A percentile compares a stretch with the other conserved stretches of the same genome.
These are phyloP conservation scores for Aspergillus ruber DNA, from an alignment of 2,329 filamentous ascomycete genomes.

Conservation along the genomic window DNA sequence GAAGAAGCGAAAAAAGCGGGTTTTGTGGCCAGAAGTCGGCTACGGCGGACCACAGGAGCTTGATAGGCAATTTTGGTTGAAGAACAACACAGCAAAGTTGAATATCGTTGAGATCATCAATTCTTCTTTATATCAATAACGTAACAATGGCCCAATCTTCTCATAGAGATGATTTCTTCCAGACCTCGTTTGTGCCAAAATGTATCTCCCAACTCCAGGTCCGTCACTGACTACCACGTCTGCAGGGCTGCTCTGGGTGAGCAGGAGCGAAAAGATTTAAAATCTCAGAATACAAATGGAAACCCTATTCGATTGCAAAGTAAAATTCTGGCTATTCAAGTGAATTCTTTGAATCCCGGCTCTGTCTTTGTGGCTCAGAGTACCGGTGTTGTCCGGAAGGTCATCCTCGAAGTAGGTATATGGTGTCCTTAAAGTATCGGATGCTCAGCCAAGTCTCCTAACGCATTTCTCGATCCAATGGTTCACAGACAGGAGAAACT, in stretches of 20 bases:
- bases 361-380: conserved; percentile 79
- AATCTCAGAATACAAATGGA: conserved; percentile 76
- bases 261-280: conserved; percentile 59
- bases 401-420: conserved; percentile 67
- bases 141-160: conserved; percentile 58
- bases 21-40: conserved; percentile 25
- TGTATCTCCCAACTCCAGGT: conserved; percentile 3
- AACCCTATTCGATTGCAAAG: conserved; percentile 72
- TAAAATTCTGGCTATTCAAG: conserved; percentile 71
- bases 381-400: conserved; percentile 67
- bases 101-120: no score
- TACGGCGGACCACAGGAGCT: conserved; percentile 30
- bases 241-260: conserved; percentile 44
- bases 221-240: conserved; percentile 8
- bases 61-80: conserved; percentile 18
- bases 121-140: not conserved
- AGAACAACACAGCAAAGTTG: no score
- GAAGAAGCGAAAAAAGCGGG: conserved; percentile 22
- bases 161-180: conserved; percentile 80
- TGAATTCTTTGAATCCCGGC: conserved; percentile 58
- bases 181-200: conserved; percentile 65
- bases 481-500: conserved; percentile 39
- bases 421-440: conserved; percentile 8
- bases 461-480: not conserved
- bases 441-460: conserved; percentile 7